Evolutionary conservation across 352 stramenopile genomes (phyloP).

Genomic region (Phytophthora multivora): DNA sequence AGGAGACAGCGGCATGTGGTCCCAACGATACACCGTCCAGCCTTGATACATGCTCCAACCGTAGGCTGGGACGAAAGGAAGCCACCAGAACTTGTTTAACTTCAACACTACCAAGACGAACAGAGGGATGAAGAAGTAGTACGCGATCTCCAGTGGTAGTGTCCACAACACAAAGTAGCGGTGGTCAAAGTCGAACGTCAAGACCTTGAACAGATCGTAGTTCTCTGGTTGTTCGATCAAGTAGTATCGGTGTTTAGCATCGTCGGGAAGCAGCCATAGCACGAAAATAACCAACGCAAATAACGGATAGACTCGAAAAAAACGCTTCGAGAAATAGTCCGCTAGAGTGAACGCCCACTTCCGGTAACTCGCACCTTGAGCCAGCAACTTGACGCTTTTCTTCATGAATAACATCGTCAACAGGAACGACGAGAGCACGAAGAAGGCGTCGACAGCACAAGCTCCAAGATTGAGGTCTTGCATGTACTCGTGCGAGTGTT

Average conservation of each 20-base stretch:
- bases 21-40: conserved; percentile 13
- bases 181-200: conserved; percentile 33
- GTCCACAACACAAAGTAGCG: conserved; percentile 52
- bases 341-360: conserved; percentile 31
- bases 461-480: conserved; percentile 29
- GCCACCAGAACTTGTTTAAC: conserved; percentile 24
- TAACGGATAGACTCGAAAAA: conserved; percentile 60
- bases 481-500: conserved; percentile 38
- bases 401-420: conserved; percentile 47
- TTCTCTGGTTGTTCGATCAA: conserved; percentile 19
- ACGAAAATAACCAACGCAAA: conserved; percentile 38
- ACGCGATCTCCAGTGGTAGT: conserved; percentile 18
- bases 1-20: conserved; percentile 20
- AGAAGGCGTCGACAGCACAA: conserved; percentile 41
- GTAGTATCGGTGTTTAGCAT: conserved; percentile 28
- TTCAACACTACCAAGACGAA: conserved; percentile 27
- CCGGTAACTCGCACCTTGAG: conserved; percentile 13
- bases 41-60: conserved; percentile 22
- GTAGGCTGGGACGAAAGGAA: conserved; percentile 23
- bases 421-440: conserved; percentile 50
- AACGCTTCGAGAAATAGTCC: conserved; percentile 36
- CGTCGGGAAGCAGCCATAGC: conserved; percentile 33
- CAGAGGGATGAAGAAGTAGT: conserved; percentile 44
- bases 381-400: conserved; percentile 23
- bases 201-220: conserved; percentile 38